phyloP scores from a whole-genome alignment of 106 monocot species.

The Dendrobium catenatum region DNA sequence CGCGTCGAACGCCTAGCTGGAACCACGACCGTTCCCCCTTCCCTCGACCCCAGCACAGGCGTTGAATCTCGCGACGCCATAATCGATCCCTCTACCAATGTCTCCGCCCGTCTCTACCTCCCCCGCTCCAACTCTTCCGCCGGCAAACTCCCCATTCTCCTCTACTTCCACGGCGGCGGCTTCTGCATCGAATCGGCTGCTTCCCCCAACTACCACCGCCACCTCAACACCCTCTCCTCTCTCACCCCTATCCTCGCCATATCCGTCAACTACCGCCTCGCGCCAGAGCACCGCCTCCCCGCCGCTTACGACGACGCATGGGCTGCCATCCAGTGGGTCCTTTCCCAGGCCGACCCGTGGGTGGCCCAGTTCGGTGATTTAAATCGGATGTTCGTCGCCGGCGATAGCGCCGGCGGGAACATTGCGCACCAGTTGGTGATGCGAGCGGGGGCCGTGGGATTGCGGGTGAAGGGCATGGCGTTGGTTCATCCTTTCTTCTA shows the following conservation, averaged over 20 bases:
- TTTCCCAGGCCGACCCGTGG: constrained; percentile 29
- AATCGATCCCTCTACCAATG: constrained; percentile 20
- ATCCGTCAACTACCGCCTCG: constrained; percentile 32
- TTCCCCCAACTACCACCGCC: constrained; percentile 29
- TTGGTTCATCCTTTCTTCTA: constrained; percentile 14
- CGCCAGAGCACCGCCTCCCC: constrained; percentile 28
- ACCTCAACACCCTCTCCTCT: constrained; percentile 34
- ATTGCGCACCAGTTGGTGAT: constrained; percentile 30
- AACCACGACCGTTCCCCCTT: constrained; percentile 13
- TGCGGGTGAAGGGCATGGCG: constrained; percentile 6
- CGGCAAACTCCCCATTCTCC: constrained; percentile 32
- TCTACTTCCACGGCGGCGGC: constrained; percentile 68
- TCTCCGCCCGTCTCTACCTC: constrained; percentile 48
- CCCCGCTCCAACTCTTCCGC: not conserved
- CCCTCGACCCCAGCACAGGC: constrained; percentile 27
- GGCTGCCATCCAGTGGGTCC: not conserved
- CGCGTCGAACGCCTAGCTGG: constrained; percentile 24
- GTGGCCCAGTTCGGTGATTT: constrained; percentile 35
- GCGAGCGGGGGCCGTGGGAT: constrained; percentile 12
- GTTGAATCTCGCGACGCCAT: constrained; percentile 37
- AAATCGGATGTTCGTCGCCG: constrained; percentile 37
- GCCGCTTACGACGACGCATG: constrained; percentile 31
- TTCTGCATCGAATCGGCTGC: constrained; percentile 41
- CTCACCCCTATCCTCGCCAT: constrained; percentile 23
- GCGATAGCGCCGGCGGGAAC: constrained; percentile 52